phyloP scores from a whole-genome alignment of 192 early-diverging fungal species.

The Umbelopsis isabellina region DNA sequence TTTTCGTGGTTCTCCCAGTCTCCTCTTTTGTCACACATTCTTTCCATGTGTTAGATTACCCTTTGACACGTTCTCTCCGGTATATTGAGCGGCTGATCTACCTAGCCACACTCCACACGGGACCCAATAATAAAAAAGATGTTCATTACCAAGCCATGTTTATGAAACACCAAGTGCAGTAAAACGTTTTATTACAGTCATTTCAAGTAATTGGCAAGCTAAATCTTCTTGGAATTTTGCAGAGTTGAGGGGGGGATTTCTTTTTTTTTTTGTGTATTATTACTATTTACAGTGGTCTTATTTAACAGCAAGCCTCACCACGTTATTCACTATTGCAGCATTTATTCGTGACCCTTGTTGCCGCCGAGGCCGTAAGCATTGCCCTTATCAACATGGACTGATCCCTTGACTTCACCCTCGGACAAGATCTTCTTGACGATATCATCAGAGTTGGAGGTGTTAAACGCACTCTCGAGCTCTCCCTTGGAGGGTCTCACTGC shows the following conservation, averaged over 20 bases:
- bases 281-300: no score
- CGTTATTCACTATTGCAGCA: no score
- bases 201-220: no score
- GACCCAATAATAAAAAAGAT: no score
- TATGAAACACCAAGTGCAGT: no score
- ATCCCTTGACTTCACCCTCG: constrained; percentile 32
- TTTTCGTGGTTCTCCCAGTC: background rate
- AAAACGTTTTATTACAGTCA: no score
- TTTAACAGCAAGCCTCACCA: no score
- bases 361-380: constrained; percentile 2
- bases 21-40: constrained; percentile 24
- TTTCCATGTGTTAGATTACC: constrained; percentile 11
- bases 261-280: no score
- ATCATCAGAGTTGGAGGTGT: constrained; percentile 31
- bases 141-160: no score
- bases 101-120: no score
- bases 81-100: background rate
- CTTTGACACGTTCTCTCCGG: constrained; percentile 15
- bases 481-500: constrained; percentile 37
- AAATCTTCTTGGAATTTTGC: no score
- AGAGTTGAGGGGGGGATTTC: no score
- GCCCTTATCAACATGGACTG: background rate
- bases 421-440: constrained; percentile 40
- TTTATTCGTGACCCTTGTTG: background rate
- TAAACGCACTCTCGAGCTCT: constrained; percentile 31